Conservation (phyloP, 2,329 filamentous ascomycete genomes). For the Sarocladium oryzae region DNA sequence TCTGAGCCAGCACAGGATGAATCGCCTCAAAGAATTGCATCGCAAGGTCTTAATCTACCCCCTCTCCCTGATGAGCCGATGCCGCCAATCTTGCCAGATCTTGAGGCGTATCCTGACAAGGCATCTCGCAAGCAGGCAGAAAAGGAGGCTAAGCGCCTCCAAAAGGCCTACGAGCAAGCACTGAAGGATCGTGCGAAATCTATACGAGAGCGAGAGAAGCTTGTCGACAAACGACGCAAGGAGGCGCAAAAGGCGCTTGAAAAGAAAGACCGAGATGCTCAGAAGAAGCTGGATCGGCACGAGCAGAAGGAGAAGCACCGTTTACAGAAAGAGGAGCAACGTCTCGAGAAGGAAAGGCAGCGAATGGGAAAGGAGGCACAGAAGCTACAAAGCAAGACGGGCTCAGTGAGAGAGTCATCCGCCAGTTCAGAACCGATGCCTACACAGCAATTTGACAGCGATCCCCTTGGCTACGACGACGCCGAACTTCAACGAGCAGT, state of each 20-base stretch:
- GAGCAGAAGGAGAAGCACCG: slow-evolving; percentile 30
- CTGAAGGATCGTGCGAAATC: slow-evolving; percentile 61
- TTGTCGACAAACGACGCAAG: slow-evolving; percentile 47
- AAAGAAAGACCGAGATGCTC: slow-evolving; percentile 32
- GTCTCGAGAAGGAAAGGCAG: slow-evolving; percentile 22
- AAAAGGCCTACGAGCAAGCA: slow-evolving; percentile 60
- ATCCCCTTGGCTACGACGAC: slow-evolving; percentile 5
- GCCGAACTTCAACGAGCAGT: neutral
- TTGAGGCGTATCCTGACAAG: slow-evolving; percentile 55
- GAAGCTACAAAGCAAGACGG: slow-evolving; percentile 16
- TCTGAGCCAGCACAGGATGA: neutral
- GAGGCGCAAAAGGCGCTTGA: slow-evolving; percentile 36
- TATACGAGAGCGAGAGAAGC: slow-evolving; percentile 56
- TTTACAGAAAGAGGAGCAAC: slow-evolving; percentile 20
- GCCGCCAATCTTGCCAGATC: slow-evolving; percentile 40
- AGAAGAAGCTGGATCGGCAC: slow-evolving; percentile 5
- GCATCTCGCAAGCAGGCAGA: slow-evolving; percentile 61
- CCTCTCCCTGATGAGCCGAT: slow-evolving; percentile 44
- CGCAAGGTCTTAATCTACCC: slow-evolving; percentile 25
- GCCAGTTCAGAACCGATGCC: neutral
- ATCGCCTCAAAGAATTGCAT: neutral
- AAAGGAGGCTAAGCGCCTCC: slow-evolving; percentile 55
- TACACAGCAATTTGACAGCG: neutral
- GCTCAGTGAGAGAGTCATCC: slow-evolving; percentile 10
- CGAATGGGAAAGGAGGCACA: slow-evolving; percentile 25